Percentiles rank a stretch among this genome's conserved stretches.
These are phyloP conservation scores for Penicillium sp. DNA, from an alignment of 2,329 filamentous ascomycete genomes.

Conservation along the genomic window DNA sequence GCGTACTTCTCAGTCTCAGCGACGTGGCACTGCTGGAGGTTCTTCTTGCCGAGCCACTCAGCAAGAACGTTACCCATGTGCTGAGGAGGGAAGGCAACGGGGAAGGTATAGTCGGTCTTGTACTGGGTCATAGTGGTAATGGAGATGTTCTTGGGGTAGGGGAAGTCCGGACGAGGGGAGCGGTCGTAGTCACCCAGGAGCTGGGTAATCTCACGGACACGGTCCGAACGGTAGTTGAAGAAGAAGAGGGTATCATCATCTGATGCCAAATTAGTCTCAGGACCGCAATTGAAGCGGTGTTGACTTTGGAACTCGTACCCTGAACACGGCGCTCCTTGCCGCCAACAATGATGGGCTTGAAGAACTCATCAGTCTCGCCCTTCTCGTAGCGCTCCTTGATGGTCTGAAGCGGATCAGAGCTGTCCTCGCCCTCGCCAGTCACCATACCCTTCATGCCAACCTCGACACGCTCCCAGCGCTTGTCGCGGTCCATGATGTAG, in stretches of 20 bases:
- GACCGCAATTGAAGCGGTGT: not conserved
- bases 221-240: constrained; percentile 99
- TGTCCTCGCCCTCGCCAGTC: constrained; percentile 82
- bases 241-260: constrained; percentile 96
- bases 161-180: constrained; percentile 85
- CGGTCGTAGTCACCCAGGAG: constrained; percentile 89
- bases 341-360: constrained; percentile 94
- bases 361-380: constrained; percentile 92
- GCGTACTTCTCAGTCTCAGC: constrained; percentile 99
- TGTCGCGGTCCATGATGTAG: constrained; percentile 99
- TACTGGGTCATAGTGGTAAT: constrained; percentile 98
- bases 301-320: constrained; percentile 53
- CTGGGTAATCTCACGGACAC: constrained; percentile 94
- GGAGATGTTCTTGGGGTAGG: constrained; percentile 83
- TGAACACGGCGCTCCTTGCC: constrained; percentile 84
- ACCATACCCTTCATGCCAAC: constrained; percentile 85
- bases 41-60: constrained; percentile 90
- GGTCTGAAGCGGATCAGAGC: constrained; percentile 79
- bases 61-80: constrained; percentile 98
- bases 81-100: constrained; percentile 89
- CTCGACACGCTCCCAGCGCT: constrained; percentile 96
- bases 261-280: constrained; percentile 40
- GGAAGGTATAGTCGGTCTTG: constrained; percentile 92
- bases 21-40: constrained; percentile 89
- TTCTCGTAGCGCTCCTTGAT: constrained; percentile 86